These are phyloP conservation scores for Aspergillus awamori DNA, from an alignment of 2,329 filamentous ascomycete species.

Conservation along the genomic window DNA sequence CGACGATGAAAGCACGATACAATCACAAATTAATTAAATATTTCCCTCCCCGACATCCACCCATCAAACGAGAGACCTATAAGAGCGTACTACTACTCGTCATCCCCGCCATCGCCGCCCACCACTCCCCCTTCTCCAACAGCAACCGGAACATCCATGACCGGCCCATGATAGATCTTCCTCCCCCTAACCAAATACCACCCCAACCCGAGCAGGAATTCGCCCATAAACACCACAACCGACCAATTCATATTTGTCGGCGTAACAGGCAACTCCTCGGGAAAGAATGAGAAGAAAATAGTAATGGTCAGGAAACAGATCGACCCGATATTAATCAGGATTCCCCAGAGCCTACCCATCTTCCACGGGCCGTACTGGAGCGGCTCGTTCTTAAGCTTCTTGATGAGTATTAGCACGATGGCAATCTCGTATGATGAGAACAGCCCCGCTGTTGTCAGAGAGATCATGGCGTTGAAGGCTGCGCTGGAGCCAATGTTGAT, in stretches of 20 bases:
- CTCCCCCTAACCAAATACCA: slow-evolving; percentile 43
- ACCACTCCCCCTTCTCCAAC: neutral
- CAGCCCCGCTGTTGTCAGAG: slow-evolving; percentile 51
- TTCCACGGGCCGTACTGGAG: slow-evolving; percentile 46
- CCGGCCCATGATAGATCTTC: slow-evolving; percentile 35
- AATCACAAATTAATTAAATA: neutral
- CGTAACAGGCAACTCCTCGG: slow-evolving; percentile 26
- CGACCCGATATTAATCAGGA: neutral
- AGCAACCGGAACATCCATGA: slow-evolving; percentile 10
- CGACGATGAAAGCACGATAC: neutral
- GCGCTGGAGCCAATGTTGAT: slow-evolving; percentile 57
- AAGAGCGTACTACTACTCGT: neutral
- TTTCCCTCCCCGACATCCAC: neutral
- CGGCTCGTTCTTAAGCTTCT: slow-evolving; percentile 41
- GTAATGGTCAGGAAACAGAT: slow-evolving; percentile 3
- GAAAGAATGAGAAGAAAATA: slow-evolving; percentile 3
- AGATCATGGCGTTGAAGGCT: slow-evolving; percentile 57
- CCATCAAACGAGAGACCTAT: too few species aligned
- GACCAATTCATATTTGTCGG: slow-evolving; percentile 55
- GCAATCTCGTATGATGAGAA: slow-evolving; percentile 55
- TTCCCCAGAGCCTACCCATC: slow-evolving; percentile 41
- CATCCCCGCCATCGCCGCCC: neutral
- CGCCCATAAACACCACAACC: slow-evolving; percentile 47
- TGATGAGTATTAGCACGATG: slow-evolving; percentile 49
- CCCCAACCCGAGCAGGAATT: slow-evolving; percentile 38